Base-by-base conservation (phyloP, 2,329 filamentous ascomycete species). In the Nigrograna mackinnonii region DNA sequence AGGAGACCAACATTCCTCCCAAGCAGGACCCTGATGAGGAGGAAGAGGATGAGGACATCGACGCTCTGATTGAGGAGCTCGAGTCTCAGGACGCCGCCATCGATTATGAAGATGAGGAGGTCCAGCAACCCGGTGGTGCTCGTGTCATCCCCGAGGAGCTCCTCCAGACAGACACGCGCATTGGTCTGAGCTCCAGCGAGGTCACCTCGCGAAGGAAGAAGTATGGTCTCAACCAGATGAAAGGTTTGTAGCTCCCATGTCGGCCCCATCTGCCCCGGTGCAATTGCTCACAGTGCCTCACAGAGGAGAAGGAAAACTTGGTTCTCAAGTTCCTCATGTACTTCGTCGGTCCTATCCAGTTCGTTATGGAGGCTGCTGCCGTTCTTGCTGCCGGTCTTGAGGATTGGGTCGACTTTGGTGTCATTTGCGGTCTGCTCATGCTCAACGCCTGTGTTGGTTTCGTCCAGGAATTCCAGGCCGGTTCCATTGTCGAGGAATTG, bases 371-470 rank as follows among this genome's bases (percentile, higher is more conserved):
- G 84, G 55, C 83, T 71, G 87, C 89, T 49, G 87, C 87, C 56
- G 77, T 91, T 62, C 80, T 95, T 45, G 89, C 90, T 66, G 88
- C 86, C 49, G 88, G 87, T 83, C 82, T 95, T 31, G 72, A 87
- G 71, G 87, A 94, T 62, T 95, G 90, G 90, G 87, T 95, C 52
- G 90, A 95, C 76, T 92, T 95, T 63, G 90, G 89, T 78, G 89
- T 95, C 64, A 95, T 95, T 57, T 90, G 86, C 70, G 89, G 76
- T 63, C 79, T 95, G 37, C 80, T 95, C 7, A 68, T 95, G 54
- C 86, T 95, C 52, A 95, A 95, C 75, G 90, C 90, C 31, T 75
- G 73, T 52, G 90, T 95, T 51, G 89, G 90, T 73, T 95, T 95
- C 72, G 77, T 91, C 46, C 90, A 95, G 70, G 90, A 95, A 74